These are phyloP conservation scores for Mycena crocata DNA, from an alignment of 768 basidiomycete genomes.

Conservation along the genomic window DNA sequence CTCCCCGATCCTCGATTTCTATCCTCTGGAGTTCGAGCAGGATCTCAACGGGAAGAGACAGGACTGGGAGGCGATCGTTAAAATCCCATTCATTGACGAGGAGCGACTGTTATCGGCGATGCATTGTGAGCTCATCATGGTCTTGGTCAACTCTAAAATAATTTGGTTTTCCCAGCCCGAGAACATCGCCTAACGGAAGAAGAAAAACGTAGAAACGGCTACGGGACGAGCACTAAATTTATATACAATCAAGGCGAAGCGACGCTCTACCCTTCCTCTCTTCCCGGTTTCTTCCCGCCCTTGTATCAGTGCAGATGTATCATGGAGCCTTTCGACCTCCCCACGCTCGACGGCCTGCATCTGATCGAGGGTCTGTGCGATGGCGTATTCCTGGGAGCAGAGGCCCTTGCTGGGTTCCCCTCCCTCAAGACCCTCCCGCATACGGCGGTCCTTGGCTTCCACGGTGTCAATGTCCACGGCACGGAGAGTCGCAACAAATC, in stretches of 20 bases:
- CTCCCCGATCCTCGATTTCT: conserved; percentile 95
- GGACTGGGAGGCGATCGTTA: conserved; percentile 99
- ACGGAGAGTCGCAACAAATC: conserved; percentile 92
- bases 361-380: conserved; percentile 89
- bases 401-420: conserved; percentile 95
- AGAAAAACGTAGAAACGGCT: conserved; percentile 80
- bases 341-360: conserved; percentile 86
- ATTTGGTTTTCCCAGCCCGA: conserved; percentile 64
- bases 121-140: conserved; percentile 65
- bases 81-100: conserved; percentile 98
- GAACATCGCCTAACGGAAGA: conserved; percentile 82
- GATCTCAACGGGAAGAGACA: conserved; percentile 98
- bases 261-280: conserved; percentile 86
- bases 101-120: conserved; percentile 82
- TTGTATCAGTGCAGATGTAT: conserved; percentile 82
- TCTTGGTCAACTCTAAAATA: neutral
- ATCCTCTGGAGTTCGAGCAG: conserved; percentile 89
- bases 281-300: conserved; percentile 95
- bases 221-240: conserved; percentile 87
- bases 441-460: conserved; percentile 79
- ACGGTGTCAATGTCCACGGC: conserved; percentile 94
- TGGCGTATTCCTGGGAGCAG: conserved; percentile 86
- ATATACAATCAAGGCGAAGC: conserved; percentile 72
- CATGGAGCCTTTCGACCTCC: conserved; percentile 88
- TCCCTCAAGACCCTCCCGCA: conserved; percentile 92